phyloP scores from a whole-genome alignment of 192 early-diverging fungal species.

The Podila epicladia region DNA sequence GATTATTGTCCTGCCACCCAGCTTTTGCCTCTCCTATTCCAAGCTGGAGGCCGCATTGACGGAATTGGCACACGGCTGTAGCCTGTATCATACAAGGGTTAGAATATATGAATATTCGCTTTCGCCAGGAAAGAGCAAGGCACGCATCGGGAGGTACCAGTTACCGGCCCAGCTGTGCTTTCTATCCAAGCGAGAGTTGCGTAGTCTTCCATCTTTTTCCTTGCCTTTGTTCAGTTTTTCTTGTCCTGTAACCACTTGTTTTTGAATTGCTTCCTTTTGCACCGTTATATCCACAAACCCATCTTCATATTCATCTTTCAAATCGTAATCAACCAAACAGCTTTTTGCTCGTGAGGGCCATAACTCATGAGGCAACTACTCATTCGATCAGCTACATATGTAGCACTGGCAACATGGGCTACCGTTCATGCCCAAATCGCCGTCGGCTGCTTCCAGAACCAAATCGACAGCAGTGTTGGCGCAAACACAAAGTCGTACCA shows the following conservation, averaged over 20 bases:
- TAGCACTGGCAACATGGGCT: not conserved
- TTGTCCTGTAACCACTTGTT: not conserved
- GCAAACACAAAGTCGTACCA: slow-evolving; percentile 21
- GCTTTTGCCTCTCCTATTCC: too few species aligned
- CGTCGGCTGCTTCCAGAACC: slow-evolving; percentile 31
- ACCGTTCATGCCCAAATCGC: slow-evolving; percentile 24
- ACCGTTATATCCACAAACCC: not conserved
- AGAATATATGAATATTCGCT: too few species aligned
- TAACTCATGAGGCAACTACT: slow-evolving; percentile 24
- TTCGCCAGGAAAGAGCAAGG: too few species aligned
- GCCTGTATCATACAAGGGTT: too few species aligned
- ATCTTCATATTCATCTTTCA: too few species aligned
- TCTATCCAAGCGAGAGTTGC: not conserved
- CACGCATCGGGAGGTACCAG: too few species aligned
- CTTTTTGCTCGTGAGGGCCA: not conserved
- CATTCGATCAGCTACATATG: not conserved
- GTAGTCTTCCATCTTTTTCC: not conserved
- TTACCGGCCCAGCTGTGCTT: too few species aligned
- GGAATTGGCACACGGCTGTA: too few species aligned
- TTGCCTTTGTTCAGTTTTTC: not conserved
- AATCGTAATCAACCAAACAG: not conserved
- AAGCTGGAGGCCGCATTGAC: too few species aligned
- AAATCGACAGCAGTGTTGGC: slow-evolving; percentile 16
- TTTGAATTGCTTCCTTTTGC: not conserved
- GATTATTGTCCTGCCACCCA: too few species aligned